Evolutionary conservation across 768 basidiomycete species (phyloP).

Genomic region (Suillus occidentalis): DNA sequence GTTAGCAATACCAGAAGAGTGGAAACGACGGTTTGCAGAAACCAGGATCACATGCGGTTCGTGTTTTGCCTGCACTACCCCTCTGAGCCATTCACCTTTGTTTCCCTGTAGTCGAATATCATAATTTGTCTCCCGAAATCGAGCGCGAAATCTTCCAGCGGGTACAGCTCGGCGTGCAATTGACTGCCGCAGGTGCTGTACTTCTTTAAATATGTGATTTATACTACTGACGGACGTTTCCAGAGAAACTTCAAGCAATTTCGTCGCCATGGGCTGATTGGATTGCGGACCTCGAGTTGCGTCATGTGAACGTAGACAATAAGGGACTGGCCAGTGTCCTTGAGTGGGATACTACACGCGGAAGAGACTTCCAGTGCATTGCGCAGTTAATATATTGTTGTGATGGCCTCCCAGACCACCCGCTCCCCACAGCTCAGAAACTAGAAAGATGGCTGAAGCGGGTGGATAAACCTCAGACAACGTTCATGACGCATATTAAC

Average conservation of each 20-base stretch:
- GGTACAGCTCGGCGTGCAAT: slow-evolving; percentile 76
- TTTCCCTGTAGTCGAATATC: slow-evolving; percentile 61
- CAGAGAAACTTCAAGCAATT: slow-evolving; percentile 82
- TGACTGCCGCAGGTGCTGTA: slow-evolving; percentile 65
- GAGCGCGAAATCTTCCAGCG: slow-evolving; percentile 84
- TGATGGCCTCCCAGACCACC: slow-evolving; percentile 46
- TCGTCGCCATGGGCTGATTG: slow-evolving; percentile 69
- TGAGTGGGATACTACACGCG: slow-evolving; percentile 65
- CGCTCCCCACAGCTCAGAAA: slow-evolving; percentile 52
- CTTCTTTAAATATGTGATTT: not conserved
- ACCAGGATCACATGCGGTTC: slow-evolving; percentile 71
- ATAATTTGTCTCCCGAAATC: slow-evolving; percentile 46
- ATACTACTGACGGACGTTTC: not conserved
- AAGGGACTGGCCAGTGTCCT: slow-evolving; percentile 55
- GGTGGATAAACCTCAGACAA: slow-evolving; percentile 37
- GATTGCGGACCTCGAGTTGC: slow-evolving; percentile 57
- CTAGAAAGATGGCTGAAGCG: slow-evolving; percentile 48
- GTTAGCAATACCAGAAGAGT: slow-evolving; percentile 51
- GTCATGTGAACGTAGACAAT: slow-evolving; percentile 55
- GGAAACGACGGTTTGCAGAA: slow-evolving; percentile 49
- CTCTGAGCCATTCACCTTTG: not conserved
- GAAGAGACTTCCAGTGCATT: slow-evolving; percentile 75
- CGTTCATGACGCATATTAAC: slow-evolving; percentile 56
- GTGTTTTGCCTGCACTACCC: slow-evolving; percentile 18
- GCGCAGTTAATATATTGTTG: slow-evolving; percentile 71